A percentile compares a stretch with the other conserved stretches of the same genome.
These are phyloP conservation scores for Heliamphora exappendiculata DNA, from an alignment of 148 eudicot genomes.

Conservation along the genomic window DNA sequence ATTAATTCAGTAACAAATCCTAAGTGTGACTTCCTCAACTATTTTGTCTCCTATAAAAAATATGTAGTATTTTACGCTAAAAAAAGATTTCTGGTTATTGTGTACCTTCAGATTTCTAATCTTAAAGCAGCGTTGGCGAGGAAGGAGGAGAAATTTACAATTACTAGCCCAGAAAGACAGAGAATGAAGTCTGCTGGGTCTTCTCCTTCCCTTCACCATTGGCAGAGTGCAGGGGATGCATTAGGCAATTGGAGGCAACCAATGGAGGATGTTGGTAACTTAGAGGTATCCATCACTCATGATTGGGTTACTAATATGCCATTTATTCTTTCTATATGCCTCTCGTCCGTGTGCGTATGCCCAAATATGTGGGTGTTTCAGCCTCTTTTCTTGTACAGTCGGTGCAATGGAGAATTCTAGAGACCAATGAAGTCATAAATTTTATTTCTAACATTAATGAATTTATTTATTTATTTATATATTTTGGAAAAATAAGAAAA, in stretches of 20 bases:
- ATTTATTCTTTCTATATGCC: neutral
- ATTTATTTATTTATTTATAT: neutral
- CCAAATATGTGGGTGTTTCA: too few species aligned
- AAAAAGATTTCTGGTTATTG: neutral
- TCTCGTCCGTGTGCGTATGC: too few species aligned
- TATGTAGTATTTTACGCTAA: neutral
- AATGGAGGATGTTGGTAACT: conserved; percentile 24
- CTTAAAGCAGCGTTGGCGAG: conserved; percentile 73
- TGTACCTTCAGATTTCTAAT: conserved; percentile 42
- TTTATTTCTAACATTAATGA: too few species aligned
- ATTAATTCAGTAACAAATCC: too few species aligned
- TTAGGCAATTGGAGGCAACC: conserved; percentile 30
- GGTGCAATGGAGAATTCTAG: neutral
- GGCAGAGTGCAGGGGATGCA: conserved; percentile 18
- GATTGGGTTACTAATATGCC: neutral
- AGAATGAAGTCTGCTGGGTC: conserved; percentile 44
- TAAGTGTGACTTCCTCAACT: neutral
- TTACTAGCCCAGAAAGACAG: conserved; percentile 42
- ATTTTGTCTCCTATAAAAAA: neutral
- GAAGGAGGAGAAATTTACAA: conserved; percentile 55
- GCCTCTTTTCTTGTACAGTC: neutral
- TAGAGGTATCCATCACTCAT: conserved; percentile 37
- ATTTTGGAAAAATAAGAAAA: neutral
- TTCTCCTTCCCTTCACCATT: conserved; percentile 43
- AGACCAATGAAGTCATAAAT: too few species aligned